Evolutionary conservation across 2,329 filamentous ascomycete genomes (phyloP).

Genomic region (Remersonia thermophila): DNA sequence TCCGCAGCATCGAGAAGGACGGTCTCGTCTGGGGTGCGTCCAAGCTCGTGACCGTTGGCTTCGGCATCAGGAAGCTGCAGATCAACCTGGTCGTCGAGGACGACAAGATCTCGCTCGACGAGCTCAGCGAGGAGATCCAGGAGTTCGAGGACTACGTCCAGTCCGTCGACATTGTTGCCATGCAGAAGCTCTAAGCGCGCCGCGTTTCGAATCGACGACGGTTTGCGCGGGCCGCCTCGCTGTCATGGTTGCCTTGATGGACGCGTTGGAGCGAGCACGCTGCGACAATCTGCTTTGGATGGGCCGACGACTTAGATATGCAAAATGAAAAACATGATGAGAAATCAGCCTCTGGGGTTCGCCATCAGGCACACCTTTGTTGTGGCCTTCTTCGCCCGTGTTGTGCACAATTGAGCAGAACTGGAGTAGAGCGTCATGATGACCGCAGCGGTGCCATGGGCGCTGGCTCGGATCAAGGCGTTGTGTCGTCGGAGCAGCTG

Average conservation of each 20-base stretch:
- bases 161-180: slow-evolving; percentile 79
- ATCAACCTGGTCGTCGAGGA: slow-evolving; percentile 97
- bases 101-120: slow-evolving; percentile 80
- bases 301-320: slow-evolving; percentile 1
- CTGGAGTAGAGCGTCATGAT: too few relatives aligned
- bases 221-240: too few relatives aligned
- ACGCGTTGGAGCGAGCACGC: too few relatives aligned
- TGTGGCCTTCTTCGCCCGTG: too few relatives aligned
- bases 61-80: slow-evolving; percentile 98
- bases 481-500: too few relatives aligned
- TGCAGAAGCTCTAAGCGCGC: slow-evolving; percentile 72
- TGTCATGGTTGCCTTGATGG: too few relatives aligned
- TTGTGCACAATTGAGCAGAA: too few relatives aligned
- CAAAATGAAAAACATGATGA: slow-evolving; percentile 12
- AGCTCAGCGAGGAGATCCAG: slow-evolving; percentile 73
- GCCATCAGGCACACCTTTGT: too few relatives aligned
- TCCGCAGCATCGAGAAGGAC: slow-evolving; percentile 77
- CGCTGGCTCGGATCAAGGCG: too few relatives aligned
- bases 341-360: slow-evolving; percentile 1
- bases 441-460: too few relatives aligned
- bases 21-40: slow-evolving; percentile 93
- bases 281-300: too few relatives aligned
- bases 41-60: slow-evolving; percentile 81
- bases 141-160: slow-evolving; percentile 92
- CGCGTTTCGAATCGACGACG: too few relatives aligned